A percentile compares a stretch with the other conserved stretches of the same genome.
Conservation (phyloP, 768 basidiomycete species). For the Amanita rimosa region DNA sequence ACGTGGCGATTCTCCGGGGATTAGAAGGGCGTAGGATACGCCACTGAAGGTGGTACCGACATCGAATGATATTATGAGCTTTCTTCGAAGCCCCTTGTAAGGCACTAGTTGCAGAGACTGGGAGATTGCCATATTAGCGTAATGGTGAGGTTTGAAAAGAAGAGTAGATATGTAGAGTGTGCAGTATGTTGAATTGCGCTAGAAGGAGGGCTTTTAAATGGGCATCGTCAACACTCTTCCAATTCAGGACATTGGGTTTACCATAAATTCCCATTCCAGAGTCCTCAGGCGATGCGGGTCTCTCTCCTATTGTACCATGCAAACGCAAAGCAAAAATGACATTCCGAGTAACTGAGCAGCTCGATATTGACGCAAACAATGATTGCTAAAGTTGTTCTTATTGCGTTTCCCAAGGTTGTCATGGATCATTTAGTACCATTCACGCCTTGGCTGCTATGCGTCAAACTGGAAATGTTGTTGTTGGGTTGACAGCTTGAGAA, state of each 20-base stretch:
- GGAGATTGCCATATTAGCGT: slow-evolving; percentile 11
- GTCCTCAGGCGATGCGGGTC: too few relatives aligned
- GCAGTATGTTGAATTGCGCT: too few relatives aligned
- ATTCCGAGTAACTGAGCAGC: neutral
- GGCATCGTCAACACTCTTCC: too few relatives aligned
- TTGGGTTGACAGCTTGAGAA: neutral
- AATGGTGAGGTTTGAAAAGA: neutral
- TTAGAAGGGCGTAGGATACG: slow-evolving; percentile 21
- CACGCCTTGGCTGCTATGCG: neutral
- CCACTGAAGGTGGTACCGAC: slow-evolving; percentile 41
- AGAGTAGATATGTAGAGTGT: neutral
- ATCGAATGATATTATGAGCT: slow-evolving; percentile 38
- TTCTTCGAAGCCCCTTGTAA: slow-evolving; percentile 26
- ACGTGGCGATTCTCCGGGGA: slow-evolving; percentile 18
- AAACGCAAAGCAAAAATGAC: too few relatives aligned
- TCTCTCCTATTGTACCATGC: too few relatives aligned
- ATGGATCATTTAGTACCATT: neutral
- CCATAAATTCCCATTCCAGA: too few relatives aligned
- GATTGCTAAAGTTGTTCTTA: neutral
- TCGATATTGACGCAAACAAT: too few relatives aligned
- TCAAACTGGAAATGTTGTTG: too few relatives aligned
- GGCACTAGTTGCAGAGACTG: slow-evolving; percentile 14
- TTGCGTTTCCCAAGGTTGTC: neutral
- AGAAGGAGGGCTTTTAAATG: too few relatives aligned
- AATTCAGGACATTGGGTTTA: too few relatives aligned